Conservation (phyloP, 1,284 basidiomycete species). For the Marasmius tenuissimus region DNA sequence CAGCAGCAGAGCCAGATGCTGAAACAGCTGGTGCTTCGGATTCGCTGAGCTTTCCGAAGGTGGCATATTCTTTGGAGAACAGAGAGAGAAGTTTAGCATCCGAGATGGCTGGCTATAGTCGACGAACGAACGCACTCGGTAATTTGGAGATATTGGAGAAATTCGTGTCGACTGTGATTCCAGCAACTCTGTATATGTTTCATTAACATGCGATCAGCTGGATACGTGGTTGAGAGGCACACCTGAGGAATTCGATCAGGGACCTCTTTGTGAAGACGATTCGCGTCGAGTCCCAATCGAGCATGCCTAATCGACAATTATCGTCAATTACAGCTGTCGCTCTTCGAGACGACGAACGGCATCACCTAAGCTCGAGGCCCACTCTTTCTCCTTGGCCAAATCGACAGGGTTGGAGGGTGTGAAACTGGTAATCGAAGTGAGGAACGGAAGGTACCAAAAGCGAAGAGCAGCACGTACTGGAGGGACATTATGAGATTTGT, state of each 20-base stretch:
- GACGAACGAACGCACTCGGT: constrained; percentile 48
- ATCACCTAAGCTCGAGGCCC: constrained; percentile 63
- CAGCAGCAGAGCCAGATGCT: constrained; percentile 5
- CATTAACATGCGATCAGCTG: constrained; percentile 15
- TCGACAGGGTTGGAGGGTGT: constrained; percentile 56
- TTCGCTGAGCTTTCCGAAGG: constrained; percentile 48
- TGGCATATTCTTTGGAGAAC: constrained; percentile 48
- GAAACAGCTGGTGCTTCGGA: constrained; percentile 17
- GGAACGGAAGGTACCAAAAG: neutral
- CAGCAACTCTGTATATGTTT: constrained; percentile 51
- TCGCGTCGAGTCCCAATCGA: constrained; percentile 72
- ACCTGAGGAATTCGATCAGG: constrained; percentile 74
- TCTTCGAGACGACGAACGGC: constrained; percentile 9
- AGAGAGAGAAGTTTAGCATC: too few relatives aligned
- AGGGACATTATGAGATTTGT: constrained; percentile 10
- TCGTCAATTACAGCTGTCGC: neutral
- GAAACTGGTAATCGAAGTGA: constrained; percentile 39
- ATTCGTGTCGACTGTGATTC: constrained; percentile 71
- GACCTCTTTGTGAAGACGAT: constrained; percentile 75
- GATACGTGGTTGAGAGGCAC: constrained; percentile 19
- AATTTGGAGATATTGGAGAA: constrained; percentile 69
- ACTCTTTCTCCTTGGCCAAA: constrained; percentile 65
- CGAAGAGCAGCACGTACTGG: constrained; percentile 10
- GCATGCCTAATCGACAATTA: constrained; percentile 48
- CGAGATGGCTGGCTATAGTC: neutral